phyloP scores from a whole-genome alignment of 208 protist genomes.

The Leishmania tropica region DNA sequence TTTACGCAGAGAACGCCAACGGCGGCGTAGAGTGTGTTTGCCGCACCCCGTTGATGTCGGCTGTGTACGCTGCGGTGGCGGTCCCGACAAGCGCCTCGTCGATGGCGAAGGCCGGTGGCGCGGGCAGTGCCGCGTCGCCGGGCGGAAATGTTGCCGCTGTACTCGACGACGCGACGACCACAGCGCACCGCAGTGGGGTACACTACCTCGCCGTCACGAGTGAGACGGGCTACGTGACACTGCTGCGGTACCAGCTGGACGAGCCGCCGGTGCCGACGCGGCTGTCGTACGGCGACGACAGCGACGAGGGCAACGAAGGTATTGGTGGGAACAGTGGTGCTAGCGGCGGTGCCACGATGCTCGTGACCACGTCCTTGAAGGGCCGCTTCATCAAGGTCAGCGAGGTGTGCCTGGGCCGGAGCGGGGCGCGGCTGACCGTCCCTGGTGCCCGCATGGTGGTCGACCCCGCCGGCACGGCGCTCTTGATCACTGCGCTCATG shows the following conservation, averaged over 20 bases:
- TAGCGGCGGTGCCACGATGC: slow-evolving; percentile 15
- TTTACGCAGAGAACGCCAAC: slow-evolving; percentile 45
- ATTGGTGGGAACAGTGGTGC: slow-evolving; percentile 1
- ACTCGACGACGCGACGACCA: slow-evolving; percentile 21
- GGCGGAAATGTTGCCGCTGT: background rate
- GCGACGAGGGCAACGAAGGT: background rate
- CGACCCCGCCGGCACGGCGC: slow-evolving; percentile 94
- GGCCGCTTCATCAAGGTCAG: slow-evolving; percentile 95
- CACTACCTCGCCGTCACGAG: slow-evolving; percentile 96
- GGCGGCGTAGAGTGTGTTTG: slow-evolving; percentile 67
- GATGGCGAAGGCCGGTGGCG: slow-evolving; percentile 19
- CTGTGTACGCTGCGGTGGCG: slow-evolving; percentile 62
- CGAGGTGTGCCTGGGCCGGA: slow-evolving; percentile 96
- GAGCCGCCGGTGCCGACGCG: slow-evolving; percentile 58
- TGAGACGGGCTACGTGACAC: slow-evolving; percentile 93
- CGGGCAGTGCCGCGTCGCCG: background rate
- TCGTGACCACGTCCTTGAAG: slow-evolving; percentile 62
- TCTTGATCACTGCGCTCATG: slow-evolving; percentile 95
- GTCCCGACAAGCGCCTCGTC: slow-evolving; percentile 57
- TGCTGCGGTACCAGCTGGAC: slow-evolving; percentile 94
- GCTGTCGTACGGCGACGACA: slow-evolving; percentile 27
- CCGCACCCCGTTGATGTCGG: slow-evolving; percentile 55
- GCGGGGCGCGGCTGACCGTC: slow-evolving; percentile 95
- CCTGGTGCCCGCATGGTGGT: slow-evolving; percentile 95
- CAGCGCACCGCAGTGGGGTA: slow-evolving; percentile 31